These are phyloP conservation scores for Lichtheimia hyalospora DNA, from an alignment of 371 early-diverging fungal species.

Conservation along the genomic window DNA sequence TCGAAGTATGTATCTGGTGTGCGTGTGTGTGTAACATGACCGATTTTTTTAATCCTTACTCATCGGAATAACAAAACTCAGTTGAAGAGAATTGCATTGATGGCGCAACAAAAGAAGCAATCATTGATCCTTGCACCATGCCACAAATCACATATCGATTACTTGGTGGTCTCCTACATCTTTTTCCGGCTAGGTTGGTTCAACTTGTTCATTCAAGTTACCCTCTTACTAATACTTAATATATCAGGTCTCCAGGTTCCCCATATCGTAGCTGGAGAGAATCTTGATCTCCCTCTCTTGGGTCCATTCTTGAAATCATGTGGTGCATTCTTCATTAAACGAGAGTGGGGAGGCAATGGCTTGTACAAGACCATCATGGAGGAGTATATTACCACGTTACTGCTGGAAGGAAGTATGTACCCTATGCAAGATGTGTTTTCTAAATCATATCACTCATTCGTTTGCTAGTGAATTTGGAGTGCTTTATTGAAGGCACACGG, in stretches of 20 bases:
- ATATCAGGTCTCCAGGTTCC: constrained; percentile 70
- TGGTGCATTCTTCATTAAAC: constrained; percentile 84
- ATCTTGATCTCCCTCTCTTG: constrained; percentile 81
- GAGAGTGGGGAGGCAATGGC: constrained; percentile 80
- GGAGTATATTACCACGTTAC: constrained; percentile 71
- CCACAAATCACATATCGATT: constrained; percentile 91
- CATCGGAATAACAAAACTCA: constrained; percentile 15
- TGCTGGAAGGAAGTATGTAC: constrained; percentile 42
- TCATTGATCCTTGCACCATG: constrained; percentile 83
- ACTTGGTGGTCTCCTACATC: constrained; percentile 82
- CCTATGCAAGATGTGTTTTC: background rate
- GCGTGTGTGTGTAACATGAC: constrained; percentile 1
- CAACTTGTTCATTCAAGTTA: background rate
- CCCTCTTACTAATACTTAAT: constrained; percentile 2
- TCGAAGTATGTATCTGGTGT: constrained; percentile 65
- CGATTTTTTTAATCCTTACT: background rate
- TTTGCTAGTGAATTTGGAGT: constrained; percentile 71
- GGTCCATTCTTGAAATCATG: constrained; percentile 66
- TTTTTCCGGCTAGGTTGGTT: constrained; percentile 73
- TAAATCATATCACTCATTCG: background rate
- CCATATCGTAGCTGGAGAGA: constrained; percentile 89
- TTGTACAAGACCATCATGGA: constrained; percentile 72
- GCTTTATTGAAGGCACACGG: constrained; percentile 88
- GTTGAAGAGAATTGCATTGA: constrained; percentile 64
- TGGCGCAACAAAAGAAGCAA: constrained; percentile 66